Base-by-base conservation (phyloP, 2,329 filamentous ascomycete genomes). In the Aspergillus eucalypticola region DNA sequence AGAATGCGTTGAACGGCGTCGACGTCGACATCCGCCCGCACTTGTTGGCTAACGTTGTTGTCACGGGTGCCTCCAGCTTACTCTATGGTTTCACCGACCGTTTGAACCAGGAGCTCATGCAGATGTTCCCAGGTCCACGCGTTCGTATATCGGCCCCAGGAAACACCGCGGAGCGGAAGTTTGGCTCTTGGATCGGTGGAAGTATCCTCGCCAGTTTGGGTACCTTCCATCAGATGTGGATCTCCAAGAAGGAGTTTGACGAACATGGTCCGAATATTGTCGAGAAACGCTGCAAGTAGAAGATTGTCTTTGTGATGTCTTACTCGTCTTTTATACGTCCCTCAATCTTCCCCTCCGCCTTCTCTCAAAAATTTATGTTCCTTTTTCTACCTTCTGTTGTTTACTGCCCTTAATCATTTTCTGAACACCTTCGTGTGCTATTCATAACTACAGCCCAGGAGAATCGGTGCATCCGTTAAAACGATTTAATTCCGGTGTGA, bases 221-320 rank as follows among this genome's bases (percentile, higher is more conserved):
- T 8, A 96, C 93, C 13, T 99, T 99, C 79, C 95, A 99, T 80
- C 95, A 99, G 82, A 94, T 99, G 90, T 99, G 95, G 95, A 96
- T 99, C 69, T 94, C 90, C 23, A 91, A 88, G 77, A 96, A 96
- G 82, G 95, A 99, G 81, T 98, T 97, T 71, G 92, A 97, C 65
- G 96, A 99, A 82, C 93, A 96, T 75, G 95, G 95, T 1, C 82
- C 88, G 5, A 87, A 87, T 65, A 93, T 98, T 69, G 91, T 98
- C 48, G 94, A 98, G 83, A 97, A 96, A 86, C 84, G 94, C 70
- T 98, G 94, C 84, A 96, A 96, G 81, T 98, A 73, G 79, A 60
- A 27, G 8, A 6, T 15, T 35, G 32, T 2, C 10, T 35, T 35
- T 35, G 32, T 13, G 32, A 13, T 35, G 5, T 13, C 5, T 15